Conservation (phyloP, 23 red algal species). For the Chondrus crispus region DNA sequence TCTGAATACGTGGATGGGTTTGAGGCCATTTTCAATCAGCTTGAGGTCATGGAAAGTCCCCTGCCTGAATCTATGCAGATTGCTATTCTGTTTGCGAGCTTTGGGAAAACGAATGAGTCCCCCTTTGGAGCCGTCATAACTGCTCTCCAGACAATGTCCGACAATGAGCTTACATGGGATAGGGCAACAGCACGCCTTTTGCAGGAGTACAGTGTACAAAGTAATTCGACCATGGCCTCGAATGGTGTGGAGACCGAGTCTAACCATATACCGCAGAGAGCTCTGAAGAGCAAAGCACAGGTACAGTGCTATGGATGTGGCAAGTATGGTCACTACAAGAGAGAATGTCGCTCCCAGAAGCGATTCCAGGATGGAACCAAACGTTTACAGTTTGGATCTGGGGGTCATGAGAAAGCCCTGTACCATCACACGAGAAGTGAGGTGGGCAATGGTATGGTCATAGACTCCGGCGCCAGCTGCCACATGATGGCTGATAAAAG, state of each 20-base stretch:
- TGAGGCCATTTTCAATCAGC: neutral
- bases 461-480: neutral
- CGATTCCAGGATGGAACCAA: neutral
- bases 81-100: neutral
- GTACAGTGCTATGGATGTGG: slow-evolving; percentile 19
- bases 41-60: neutral
- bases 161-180: neutral
- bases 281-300: slow-evolving; percentile 1
- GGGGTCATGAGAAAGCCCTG: too few relatives aligned
- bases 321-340: too few relatives aligned
- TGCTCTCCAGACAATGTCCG: too few relatives aligned
- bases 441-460: neutral
- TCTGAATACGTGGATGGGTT: slow-evolving; percentile 2
- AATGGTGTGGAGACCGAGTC: neutral
- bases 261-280: neutral
- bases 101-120: neutral
- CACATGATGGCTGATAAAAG: neutral
- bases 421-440: too few relatives aligned
- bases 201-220: neutral
- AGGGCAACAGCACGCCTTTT: neutral
- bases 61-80: slow-evolving; percentile 8
- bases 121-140: neutral
- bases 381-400: too few relatives aligned
- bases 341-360: neutral
- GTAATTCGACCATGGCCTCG: too few relatives aligned